phyloP scores from a whole-genome alignment of 2,329 filamentous ascomycete genomes.

The Fusarium domesticum region DNA sequence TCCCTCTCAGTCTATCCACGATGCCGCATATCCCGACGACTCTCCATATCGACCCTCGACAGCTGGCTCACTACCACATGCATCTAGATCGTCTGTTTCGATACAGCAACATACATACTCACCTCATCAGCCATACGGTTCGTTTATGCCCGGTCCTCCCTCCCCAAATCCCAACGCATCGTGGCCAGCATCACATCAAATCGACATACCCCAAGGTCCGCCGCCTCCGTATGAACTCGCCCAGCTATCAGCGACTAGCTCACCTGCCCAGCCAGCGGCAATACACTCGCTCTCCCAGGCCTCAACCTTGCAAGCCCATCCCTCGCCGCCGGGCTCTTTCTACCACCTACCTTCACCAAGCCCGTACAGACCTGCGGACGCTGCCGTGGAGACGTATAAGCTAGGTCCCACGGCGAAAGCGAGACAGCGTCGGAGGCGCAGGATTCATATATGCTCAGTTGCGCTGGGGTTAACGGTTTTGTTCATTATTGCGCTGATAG shows the following conservation, averaged over 20 bases:
- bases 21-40: conserved; percentile 33
- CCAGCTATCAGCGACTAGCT: conserved; percentile 27
- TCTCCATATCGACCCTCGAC: conserved; percentile 27
- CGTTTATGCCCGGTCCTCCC: no score
- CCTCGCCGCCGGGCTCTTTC: conserved; percentile 6
- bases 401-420: not conserved
- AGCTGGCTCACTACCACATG: not conserved
- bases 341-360: conserved; percentile 18
- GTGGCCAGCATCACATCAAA: conserved; percentile 1
- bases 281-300: conserved; percentile 8
- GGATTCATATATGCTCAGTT: not conserved
- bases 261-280: conserved; percentile 16
- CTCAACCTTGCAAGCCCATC: not conserved
- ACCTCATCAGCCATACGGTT: not conserved
- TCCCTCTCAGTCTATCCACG: conserved; percentile 31
- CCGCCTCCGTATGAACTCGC: conserved; percentile 31
- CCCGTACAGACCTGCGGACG: conserved; percentile 11
- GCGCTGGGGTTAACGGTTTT: not conserved
- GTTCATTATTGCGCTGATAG: not conserved
- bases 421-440: not conserved
- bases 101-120: not conserved
- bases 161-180: not conserved
- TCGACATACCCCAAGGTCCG: conserved; percentile 21
- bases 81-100: not conserved
- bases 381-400: not conserved